These are phyloP conservation scores for Termitomyces sp. DNA, from an alignment of 768 basidiomycete species.

Conservation along the genomic window DNA sequence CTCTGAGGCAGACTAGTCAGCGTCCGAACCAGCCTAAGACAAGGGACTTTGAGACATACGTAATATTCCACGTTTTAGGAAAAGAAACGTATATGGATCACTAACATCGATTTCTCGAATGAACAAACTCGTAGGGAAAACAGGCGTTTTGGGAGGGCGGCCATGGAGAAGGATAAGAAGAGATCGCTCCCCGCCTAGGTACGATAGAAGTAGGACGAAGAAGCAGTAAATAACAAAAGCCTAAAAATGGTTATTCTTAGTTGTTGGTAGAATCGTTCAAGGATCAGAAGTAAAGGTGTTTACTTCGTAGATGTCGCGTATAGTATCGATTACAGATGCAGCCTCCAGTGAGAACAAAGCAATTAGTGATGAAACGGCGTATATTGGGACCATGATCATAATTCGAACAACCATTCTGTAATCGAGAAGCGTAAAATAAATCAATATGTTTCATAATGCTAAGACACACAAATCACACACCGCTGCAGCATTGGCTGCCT, in stretches of 20 bases:
- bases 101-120: constrained; percentile 86
- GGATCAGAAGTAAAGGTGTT: constrained; percentile 14
- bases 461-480: constrained; percentile 30
- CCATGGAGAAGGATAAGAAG: constrained; percentile 91
- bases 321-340: constrained; percentile 93
- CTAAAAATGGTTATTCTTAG: constrained; percentile 30
- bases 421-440: not conserved
- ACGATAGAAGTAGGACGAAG: constrained; percentile 77
- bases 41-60: constrained; percentile 44
- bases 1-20: constrained; percentile 47
- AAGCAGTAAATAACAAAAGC: constrained; percentile 95
- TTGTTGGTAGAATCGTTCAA: not conserved
- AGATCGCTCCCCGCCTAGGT: constrained; percentile 91
- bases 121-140: constrained; percentile 85
- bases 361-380: constrained; percentile 87
- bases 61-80: constrained; percentile 90
- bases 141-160: constrained; percentile 80
- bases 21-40: constrained; percentile 43
- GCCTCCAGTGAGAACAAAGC: constrained; percentile 92
- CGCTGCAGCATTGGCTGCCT: constrained; percentile 77
- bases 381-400: constrained; percentile 96
- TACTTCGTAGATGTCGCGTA: constrained; percentile 96
- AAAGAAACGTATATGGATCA: constrained; percentile 93
- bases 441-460: not conserved
- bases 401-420: constrained; percentile 87